phyloP scores from a whole-genome alignment of 2,329 filamentous ascomycete genomes.

The Cladosporium phlei region DNA sequence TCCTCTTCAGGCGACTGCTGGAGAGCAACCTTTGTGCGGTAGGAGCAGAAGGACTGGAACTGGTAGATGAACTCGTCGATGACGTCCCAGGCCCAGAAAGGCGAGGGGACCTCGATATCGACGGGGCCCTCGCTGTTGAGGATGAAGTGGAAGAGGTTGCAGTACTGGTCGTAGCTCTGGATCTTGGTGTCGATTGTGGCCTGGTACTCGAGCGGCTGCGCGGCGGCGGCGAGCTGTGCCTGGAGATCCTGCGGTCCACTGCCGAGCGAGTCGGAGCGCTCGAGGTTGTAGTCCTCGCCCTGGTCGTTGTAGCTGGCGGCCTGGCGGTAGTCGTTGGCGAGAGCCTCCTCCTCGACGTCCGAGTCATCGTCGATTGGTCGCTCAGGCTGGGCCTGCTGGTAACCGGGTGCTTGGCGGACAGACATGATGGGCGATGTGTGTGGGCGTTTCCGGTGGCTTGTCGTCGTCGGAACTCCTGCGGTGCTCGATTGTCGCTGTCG shows the following conservation, averaged over 20 bases:
- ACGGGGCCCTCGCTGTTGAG: conserved; percentile 99
- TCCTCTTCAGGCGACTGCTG: conserved; percentile 67
- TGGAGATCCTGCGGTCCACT: conserved; percentile 86
- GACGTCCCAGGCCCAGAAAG: conserved; percentile 99
- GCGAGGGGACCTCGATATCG: conserved; percentile 94
- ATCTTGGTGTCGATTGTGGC: conserved; percentile 96
- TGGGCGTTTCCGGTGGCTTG: too few relatives aligned
- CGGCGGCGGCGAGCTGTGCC: conserved; percentile 82
- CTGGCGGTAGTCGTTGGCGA: conserved; percentile 93
- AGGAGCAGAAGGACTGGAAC: conserved; percentile 98
- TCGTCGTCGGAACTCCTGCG: too few relatives aligned
- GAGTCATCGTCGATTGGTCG: conserved; percentile 56
- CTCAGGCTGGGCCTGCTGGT: conserved; percentile 5
- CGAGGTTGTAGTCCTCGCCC: conserved; percentile 59
- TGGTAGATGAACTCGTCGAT: conserved; percentile 99
- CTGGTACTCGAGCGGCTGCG: conserved; percentile 92
- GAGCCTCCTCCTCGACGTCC: conserved; percentile 91
- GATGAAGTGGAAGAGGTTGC: conserved; percentile 98
- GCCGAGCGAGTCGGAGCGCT: conserved; percentile 58
- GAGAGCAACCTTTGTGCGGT: conserved; percentile 85
- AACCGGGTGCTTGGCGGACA: conserved; percentile 8
- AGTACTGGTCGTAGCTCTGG: conserved; percentile 98
- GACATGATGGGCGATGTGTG: conserved; percentile 9
- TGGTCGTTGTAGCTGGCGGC: conserved; percentile 86
- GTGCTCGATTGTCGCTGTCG: too few relatives aligned